Base-by-base conservation (phyloP, 352 stramenopile genomes). In the Plasmopara viticola region DNA sequence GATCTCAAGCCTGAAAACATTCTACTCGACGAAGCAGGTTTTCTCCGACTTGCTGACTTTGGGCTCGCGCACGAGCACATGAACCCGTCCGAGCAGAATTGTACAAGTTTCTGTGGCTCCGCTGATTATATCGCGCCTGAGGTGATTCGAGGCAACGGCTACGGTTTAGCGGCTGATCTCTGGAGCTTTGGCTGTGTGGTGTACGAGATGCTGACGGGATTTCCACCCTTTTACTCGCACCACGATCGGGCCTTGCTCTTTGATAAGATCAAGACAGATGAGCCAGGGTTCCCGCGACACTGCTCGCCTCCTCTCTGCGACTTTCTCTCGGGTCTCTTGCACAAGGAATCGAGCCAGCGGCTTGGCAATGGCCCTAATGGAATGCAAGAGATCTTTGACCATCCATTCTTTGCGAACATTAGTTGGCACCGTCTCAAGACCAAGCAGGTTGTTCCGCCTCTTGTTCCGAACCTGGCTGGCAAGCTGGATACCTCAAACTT, bases 1-100 rank as follows among this genome's bases (percentile, higher is more conserved):
- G 87, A 97, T 58, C 72, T 97, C 40, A 97, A 97, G 60, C 87
- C 88, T 0, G 88, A 97, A 60, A 97, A 97, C 64, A 76, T 97
- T 18, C 62, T 97, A 51, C 53, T 97, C 18, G 84, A 97, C 68
- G 57, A 74, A 12, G 73, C 86, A 53, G 96, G 95, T 15, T 98
- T 98, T 64, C 31, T 92, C 5, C 74, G 83, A 17, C 60, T 95
- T 34, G 82, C 83, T 10, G 84, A 95, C 60, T 94, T 93, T 60
- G 81, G 83, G 15, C 90, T 94, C 55, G 81, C 82, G 5, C 68
- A 67, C 9, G 70, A 82, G 29, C 47, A 72, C 30, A 75, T 88
- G 63, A 44, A 44, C 49, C 74, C 48, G 61, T 86, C 55, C 61
- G 72, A 87, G 10, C 63, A 81, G 42, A 72, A 41, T 47, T 89